Evolutionary conservation across 371 early-diverging fungal species (phyloP).

Genomic region (Dichotomocladium elegans): DNA sequence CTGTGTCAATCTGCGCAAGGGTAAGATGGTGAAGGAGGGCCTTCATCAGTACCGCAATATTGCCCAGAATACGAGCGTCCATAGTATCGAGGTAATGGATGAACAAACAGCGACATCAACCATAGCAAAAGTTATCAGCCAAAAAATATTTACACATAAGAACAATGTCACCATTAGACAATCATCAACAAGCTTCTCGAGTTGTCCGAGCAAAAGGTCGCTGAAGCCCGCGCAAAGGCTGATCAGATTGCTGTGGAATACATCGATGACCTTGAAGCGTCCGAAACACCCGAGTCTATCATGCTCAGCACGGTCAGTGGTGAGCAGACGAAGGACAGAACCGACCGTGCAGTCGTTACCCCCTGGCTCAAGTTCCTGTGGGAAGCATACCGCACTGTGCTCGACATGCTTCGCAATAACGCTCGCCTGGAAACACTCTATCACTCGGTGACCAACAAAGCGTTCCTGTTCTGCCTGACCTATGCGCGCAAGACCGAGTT

Average conservation of each 20-base stretch:
- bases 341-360: constrained; percentile 95
- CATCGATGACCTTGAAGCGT: constrained; percentile 94
- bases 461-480: constrained; percentile 93
- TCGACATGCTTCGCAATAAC: constrained; percentile 96
- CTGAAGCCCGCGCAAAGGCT: constrained; percentile 89
- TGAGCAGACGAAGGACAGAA: constrained; percentile 92
- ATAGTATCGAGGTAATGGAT: constrained; percentile 75
- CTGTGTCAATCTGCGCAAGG: constrained; percentile 83
- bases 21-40: constrained; percentile 93
- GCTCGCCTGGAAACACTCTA: constrained; percentile 91
- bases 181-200: constrained; percentile 87
- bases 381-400: constrained; percentile 96
- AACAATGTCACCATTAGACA: constrained; percentile 28
- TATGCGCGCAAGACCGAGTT: constrained; percentile 97
- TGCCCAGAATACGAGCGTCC: constrained; percentile 89
- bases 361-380: constrained; percentile 98
- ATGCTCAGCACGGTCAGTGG: constrained; percentile 91
- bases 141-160: background rate
- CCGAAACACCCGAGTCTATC: constrained; percentile 95
- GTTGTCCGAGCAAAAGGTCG: constrained; percentile 83
- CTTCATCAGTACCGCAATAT: constrained; percentile 96
- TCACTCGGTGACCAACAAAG: constrained; percentile 86
- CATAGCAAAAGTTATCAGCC: background rate
- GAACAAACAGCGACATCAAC: background rate
- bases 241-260: constrained; percentile 78